Evolutionary conservation across 1,139 yeast genomes (phyloP), one percentile per base, ranked within the genome.

Genomic region (Sugiyamaella castrensis): DNA sequence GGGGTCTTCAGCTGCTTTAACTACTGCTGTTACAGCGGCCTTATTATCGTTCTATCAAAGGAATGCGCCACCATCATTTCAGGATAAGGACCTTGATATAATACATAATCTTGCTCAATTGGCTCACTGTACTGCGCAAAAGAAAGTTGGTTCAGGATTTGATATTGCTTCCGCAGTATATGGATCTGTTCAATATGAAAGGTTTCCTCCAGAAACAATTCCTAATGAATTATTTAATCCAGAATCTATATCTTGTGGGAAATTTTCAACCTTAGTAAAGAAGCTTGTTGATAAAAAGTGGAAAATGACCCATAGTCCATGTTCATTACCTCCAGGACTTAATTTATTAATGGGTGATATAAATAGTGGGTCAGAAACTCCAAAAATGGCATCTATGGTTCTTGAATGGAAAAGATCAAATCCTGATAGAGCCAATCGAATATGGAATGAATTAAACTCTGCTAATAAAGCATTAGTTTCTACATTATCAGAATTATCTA

Each of bases 1-100:
- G 48, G 98, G 98, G 0, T 89, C 96, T 11, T 89, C 97, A 24
- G 98, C 98, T 0, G 96, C 97, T 0, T 73, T 92, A 53, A 95
- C 89, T 0, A 79, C 95, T 0, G 92, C 87, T 1, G 75, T 89
- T 1, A 79, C 87, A 0, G 77, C 95, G 0, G 86, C 92, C 0
- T 63, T 92, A 40, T 64, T 82, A 16, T 74, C 85, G 4, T 68
- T 68, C 47, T 77, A 77, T 57, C 59, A 62, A 5, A 61, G 67
- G 0, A 62, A 62, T 1, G 60, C 73, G 10, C 70, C 24, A 19
- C 5, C 24, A 5, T 53, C 73, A 4, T 4, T 5, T 8, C 36
- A 48, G 10, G 48, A 48, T 8, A 44, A 37, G 6, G 24, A 53
- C 13, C 43, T 51, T 24, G 48, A 40, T 13, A 68, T 63, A 6